A percentile compares a stretch with the other conserved stretches of the same genome.
These are phyloP conservation scores for Nitzschia sp. DNA, from an alignment of 108 stramenopile species.

Conservation along the genomic window DNA sequence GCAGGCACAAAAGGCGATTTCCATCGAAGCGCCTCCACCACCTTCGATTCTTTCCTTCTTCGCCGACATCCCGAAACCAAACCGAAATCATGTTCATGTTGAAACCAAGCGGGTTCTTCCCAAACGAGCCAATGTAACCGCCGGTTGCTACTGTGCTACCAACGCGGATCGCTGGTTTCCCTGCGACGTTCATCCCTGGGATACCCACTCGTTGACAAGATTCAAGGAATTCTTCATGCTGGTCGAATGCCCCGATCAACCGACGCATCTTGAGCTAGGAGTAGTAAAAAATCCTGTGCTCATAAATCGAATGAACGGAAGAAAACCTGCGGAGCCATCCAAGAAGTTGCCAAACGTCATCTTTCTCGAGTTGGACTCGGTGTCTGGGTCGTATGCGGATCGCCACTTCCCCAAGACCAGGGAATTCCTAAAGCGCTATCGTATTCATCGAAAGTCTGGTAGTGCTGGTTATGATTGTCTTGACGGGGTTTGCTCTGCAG, in stretches of 20 bases:
- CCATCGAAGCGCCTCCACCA: constrained; percentile 7
- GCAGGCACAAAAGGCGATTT: background rate
- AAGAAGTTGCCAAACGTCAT: constrained; percentile 33
- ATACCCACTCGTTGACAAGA: background rate
- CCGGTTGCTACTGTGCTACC: constrained; percentile 33
- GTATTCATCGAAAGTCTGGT: constrained; percentile 30
- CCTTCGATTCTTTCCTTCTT: constrained; percentile 61
- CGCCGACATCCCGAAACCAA: constrained; percentile 48
- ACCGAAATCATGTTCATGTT: background rate
- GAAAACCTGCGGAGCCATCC: background rate
- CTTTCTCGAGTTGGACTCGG: constrained; percentile 59
- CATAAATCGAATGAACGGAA: background rate
- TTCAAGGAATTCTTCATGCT: constrained; percentile 16
- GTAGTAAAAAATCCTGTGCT: constrained; percentile 17
- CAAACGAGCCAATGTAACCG: constrained; percentile 1
- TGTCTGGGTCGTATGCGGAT: constrained; percentile 44
- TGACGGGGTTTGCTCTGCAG: constrained; percentile 37
- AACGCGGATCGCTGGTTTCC: constrained; percentile 21
- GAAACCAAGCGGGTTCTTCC: background rate
- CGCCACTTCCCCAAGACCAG: constrained; percentile 54
- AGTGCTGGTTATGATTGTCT: constrained; percentile 15
- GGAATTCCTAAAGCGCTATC: constrained; percentile 30
- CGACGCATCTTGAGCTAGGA: constrained; percentile 34
- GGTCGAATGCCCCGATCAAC: constrained; percentile 28
- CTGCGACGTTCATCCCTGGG: constrained; percentile 33